phyloP scores from a whole-genome alignment of 805 yeast genomes.

The Metschnikowia arizonensis region DNA sequence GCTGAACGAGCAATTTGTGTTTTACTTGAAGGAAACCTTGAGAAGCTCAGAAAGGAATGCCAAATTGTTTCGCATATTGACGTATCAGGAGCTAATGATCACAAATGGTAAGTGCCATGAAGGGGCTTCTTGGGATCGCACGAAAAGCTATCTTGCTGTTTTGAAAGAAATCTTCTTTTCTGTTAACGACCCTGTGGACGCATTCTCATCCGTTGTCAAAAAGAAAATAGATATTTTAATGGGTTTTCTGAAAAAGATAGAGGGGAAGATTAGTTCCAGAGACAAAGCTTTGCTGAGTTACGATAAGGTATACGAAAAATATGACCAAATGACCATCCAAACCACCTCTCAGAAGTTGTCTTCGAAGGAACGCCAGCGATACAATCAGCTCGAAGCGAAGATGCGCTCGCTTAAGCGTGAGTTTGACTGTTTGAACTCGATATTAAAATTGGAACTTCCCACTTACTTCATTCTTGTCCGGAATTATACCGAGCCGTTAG shows the following conservation, averaged over 20 bases:
- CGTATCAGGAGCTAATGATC: neutral
- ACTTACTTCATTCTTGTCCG: conserved; percentile 33
- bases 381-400: conserved; percentile 25
- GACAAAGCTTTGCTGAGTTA: conserved; percentile 35
- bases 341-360: conserved; percentile 34
- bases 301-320: conserved; percentile 29
- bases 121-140: conserved; percentile 20
- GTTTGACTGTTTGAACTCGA: conserved; percentile 35
- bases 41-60: conserved; percentile 19
- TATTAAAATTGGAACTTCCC: conserved; percentile 47
- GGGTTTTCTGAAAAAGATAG: conserved; percentile 21
- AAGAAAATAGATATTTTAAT: conserved; percentile 17
- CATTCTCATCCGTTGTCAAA: conserved; percentile 11
- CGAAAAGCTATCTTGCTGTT: conserved; percentile 18
- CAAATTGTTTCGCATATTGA: conserved; percentile 22
- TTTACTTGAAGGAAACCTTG: conserved; percentile 15
- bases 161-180: conserved; percentile 14
- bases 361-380: conserved; percentile 26
- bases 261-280: conserved; percentile 26
- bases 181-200: conserved; percentile 10
- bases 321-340: conserved; percentile 28
- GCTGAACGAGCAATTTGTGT: conserved; percentile 7
- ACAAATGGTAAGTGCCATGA: conserved; percentile 1
- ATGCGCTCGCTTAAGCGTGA: conserved; percentile 19
- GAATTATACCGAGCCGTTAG: conserved; percentile 28